Conservation (phyloP, 495 filamentous ascomycete genomes). For the Penicillium macrosclerotiorum region DNA sequence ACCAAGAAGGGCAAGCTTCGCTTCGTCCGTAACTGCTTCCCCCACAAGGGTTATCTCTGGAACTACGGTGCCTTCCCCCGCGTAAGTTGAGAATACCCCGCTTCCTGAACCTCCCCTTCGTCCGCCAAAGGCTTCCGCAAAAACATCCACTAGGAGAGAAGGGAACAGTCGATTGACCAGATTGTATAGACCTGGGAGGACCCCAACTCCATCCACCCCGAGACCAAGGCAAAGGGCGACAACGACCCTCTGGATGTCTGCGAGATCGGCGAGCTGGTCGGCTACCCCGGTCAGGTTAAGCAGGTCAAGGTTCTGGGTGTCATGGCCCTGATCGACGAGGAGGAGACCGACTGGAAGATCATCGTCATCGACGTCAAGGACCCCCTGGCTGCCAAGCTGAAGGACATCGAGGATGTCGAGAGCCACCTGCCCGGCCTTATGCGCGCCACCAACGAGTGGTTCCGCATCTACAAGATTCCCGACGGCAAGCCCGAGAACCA, state of each 20-base stretch:
- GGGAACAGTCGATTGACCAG: conserved; percentile 8
- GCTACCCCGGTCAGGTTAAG: conserved; percentile 93
- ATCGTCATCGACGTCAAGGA: conserved; percentile 99
- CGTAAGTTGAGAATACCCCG: conserved; percentile 47
- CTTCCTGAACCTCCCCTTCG: too few relatives aligned
- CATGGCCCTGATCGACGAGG: conserved; percentile 98
- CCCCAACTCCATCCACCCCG: conserved; percentile 89
- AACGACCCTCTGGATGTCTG: conserved; percentile 99
- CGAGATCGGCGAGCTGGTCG: conserved; percentile 98
- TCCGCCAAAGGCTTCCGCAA: too few relatives aligned
- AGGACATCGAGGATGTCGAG: conserved; percentile 99
- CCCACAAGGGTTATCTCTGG: conserved; percentile 99
- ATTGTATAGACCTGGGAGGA: conserved; percentile 93
- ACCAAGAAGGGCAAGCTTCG: conserved; percentile 64
- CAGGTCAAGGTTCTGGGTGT: conserved; percentile 99
- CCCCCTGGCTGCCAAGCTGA: conserved; percentile 91
- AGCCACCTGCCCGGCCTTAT: conserved; percentile 95
- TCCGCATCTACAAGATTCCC: conserved; percentile 99
- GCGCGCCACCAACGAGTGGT: conserved; percentile 99
- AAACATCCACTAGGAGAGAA: too few relatives aligned
- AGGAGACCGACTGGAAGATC: conserved; percentile 99
- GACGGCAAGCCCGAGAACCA: conserved; percentile 99
- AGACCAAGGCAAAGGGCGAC: conserved; percentile 99
- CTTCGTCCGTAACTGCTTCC: conserved; percentile 99
- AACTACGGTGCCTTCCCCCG: conserved; percentile 99